These are phyloP conservation scores for Pyrus bretschneideri DNA, from an alignment of 306 rosid genomes.

Conservation along the genomic window DNA sequence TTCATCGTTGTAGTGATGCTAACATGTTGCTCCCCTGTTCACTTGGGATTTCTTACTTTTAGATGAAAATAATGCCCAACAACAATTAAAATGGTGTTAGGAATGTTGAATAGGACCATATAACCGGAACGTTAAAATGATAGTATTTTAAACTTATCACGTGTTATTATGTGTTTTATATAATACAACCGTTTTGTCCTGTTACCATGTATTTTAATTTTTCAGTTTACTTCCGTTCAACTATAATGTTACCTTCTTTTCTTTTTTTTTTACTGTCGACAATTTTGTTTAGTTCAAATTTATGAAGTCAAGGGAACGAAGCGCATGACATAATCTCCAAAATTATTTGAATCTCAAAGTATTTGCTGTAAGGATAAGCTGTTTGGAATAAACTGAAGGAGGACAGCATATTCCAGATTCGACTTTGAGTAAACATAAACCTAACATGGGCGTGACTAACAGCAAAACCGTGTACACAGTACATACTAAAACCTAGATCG, in stretches of 20 bases:
- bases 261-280: too few species aligned
- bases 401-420: not conserved
- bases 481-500: not conserved
- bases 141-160: too few species aligned
- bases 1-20: too few species aligned
- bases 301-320: not conserved
- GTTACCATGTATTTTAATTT: not conserved
- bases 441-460: not conserved
- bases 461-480: not conserved
- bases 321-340: not conserved
- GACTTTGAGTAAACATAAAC: not conserved
- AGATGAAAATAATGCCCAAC: not conserved
- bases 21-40: not conserved
- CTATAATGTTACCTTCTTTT: too few species aligned
- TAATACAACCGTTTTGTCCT: too few species aligned
- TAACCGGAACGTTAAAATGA: too few species aligned
- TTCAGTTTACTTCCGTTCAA: not conserved
- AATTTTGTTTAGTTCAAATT: not conserved
- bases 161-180: too few species aligned
- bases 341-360: not conserved
- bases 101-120: too few species aligned
- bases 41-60: not conserved
- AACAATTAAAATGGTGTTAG: too few species aligned
- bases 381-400: not conserved
- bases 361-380: not conserved